phyloP scores from a whole-genome alignment of 345 rosid species.

The Acer campestre region DNA sequence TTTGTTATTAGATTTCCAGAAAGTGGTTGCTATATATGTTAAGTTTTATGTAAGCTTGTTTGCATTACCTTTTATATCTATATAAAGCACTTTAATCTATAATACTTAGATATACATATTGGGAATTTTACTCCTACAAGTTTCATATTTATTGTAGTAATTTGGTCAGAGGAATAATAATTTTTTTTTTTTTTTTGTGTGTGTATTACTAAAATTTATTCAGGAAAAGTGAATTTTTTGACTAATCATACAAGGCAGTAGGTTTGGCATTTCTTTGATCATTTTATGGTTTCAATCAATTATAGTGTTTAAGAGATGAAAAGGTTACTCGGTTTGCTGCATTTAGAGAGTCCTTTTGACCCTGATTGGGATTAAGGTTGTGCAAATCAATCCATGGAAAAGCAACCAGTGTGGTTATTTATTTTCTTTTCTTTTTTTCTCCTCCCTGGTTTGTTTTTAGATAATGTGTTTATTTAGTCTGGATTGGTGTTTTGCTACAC shows the following conservation, averaged over 20 bases:
- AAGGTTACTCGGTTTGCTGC: background rate
- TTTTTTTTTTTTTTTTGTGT: background rate
- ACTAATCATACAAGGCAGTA: background rate
- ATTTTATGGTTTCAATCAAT: background rate
- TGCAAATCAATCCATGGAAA: background rate
- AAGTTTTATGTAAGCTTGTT: background rate
- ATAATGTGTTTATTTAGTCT: background rate
- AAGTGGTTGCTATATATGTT: background rate
- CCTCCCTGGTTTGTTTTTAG: background rate
- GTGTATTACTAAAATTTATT: background rate
- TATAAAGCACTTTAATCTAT: background rate
- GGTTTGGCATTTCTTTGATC: background rate
- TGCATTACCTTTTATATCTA: background rate
- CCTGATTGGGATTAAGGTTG: background rate
- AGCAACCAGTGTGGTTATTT: background rate
- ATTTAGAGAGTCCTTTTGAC: background rate
- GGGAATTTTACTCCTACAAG: background rate
- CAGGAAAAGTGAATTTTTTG: background rate
- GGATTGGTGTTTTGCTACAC: background rate
- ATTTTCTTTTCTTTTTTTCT: no score
- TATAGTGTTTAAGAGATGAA: background rate
- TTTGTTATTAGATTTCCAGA: background rate
- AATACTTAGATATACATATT: background rate
- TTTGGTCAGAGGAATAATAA: background rate
- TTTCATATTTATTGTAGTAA: background rate